These are phyloP conservation scores for Phellopilus nigrolimitatus DNA, from an alignment of 1,284 basidiomycete species.

Conservation along the genomic window DNA sequence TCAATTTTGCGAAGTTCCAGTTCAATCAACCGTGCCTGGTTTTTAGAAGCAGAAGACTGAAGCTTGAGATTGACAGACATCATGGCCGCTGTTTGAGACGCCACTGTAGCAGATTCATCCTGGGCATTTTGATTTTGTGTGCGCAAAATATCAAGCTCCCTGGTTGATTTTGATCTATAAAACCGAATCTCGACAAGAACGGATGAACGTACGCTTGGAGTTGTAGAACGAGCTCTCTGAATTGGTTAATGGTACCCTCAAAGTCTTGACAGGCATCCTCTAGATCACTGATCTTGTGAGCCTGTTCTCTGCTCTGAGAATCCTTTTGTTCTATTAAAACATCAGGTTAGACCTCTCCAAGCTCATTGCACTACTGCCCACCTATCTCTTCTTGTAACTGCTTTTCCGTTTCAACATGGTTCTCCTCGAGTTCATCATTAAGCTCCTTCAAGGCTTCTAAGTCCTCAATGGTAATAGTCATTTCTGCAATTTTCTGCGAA, in stretches of 20 bases:
- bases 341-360: not conserved
- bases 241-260: slow-evolving; percentile 83
- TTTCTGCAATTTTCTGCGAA: slow-evolving; percentile 88
- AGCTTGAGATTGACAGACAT: slow-evolving; percentile 91
- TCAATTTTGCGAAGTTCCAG: slow-evolving; percentile 83
- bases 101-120: slow-evolving; percentile 70
- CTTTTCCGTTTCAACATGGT: slow-evolving; percentile 92
- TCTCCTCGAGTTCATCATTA: slow-evolving; percentile 96
- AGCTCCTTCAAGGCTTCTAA: slow-evolving; percentile 94
- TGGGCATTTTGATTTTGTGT: slow-evolving; percentile 81
- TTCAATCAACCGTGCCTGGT: slow-evolving; percentile 84
- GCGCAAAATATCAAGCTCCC: slow-evolving; percentile 80
- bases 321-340: slow-evolving; percentile 64
- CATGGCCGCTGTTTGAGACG: slow-evolving; percentile 76
- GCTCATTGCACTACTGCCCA: slow-evolving; percentile 30
- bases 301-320: slow-evolving; percentile 61
- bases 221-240: slow-evolving; percentile 83
- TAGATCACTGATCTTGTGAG: slow-evolving; percentile 57
- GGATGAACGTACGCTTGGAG: slow-evolving; percentile 64
- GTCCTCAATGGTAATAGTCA: slow-evolving; percentile 93
- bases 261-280: slow-evolving; percentile 82
- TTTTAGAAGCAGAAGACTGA: slow-evolving; percentile 84
- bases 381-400: slow-evolving; percentile 88
- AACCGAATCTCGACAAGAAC: not conserved
- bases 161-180: slow-evolving; percentile 29